These are phyloP conservation scores for Solanum piurae DNA, from an alignment of 257 asterid genomes.

Conservation along the genomic window DNA sequence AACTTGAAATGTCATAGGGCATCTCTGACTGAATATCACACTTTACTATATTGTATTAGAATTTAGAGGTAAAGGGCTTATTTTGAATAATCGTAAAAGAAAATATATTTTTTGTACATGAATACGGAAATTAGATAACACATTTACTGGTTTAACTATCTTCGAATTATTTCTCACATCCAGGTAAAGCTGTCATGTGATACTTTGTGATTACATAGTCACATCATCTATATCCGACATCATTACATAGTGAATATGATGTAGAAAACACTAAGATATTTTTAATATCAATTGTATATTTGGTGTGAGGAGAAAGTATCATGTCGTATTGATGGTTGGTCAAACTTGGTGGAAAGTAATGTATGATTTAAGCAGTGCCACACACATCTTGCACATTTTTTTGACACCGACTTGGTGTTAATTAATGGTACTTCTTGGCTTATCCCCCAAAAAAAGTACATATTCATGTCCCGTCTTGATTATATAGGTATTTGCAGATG, in stretches of 20 bases:
- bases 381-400: neutral
- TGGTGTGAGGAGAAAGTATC: neutral
- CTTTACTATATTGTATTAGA: neutral
- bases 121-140: neutral
- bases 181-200: neutral
- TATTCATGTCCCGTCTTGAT: slow-evolving; percentile 12
- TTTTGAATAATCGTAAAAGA: neutral
- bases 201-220: neutral
- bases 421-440: neutral
- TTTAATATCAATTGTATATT: neutral
- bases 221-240: neutral
- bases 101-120: neutral
- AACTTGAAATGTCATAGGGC: neutral
- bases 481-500: slow-evolving; percentile 88
- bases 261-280: neutral
- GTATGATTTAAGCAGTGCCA: neutral
- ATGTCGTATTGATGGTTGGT: neutral
- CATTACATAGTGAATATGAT: neutral
- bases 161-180: neutral
- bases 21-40: neutral
- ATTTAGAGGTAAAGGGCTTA: neutral
- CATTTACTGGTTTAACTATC: neutral
- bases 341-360: neutral
- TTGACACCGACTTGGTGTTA: neutral
- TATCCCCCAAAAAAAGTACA: neutral